A percentile compares a stretch with the other conserved stretches of the same genome.
These are phyloP conservation scores for Suillus fuscotomentosus DNA, from an alignment of 768 basidiomycete genomes.

Conservation along the genomic window DNA sequence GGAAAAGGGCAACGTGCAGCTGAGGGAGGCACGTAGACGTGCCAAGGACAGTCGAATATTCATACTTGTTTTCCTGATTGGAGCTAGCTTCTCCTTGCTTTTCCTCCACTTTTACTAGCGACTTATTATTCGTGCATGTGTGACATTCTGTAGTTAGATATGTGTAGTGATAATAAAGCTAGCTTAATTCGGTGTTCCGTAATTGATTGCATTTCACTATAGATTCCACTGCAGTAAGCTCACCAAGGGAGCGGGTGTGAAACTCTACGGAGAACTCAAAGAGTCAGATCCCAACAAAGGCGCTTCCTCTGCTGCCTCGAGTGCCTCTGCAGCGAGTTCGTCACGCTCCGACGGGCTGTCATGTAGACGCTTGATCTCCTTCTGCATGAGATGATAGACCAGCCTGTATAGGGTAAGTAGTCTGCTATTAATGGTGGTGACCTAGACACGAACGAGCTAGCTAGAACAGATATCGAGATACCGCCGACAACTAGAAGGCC, in stretches of 20 bases:
- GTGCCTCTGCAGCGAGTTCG: conserved; percentile 55
- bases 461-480: conserved; percentile 52
- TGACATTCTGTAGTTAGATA: conserved; percentile 6
- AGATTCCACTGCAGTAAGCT: not conserved
- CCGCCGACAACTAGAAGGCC: conserved; percentile 56
- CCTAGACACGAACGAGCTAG: conserved; percentile 59
- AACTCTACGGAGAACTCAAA: not conserved
- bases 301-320: conserved; percentile 60
- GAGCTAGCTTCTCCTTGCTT: conserved; percentile 86
- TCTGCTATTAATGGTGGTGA: conserved; percentile 10
- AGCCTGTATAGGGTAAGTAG: conserved; percentile 41
- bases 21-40: conserved; percentile 85
- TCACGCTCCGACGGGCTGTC: conserved; percentile 48
- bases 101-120: conserved; percentile 91
- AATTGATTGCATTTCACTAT: not conserved
- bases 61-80: conserved; percentile 87
- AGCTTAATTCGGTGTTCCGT: not conserved
- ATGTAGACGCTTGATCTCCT: conserved; percentile 55
- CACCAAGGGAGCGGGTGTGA: not conserved
- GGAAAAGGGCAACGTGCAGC: conserved; percentile 86
- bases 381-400: conserved; percentile 63
- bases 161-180: not conserved
- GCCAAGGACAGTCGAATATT: conserved; percentile 87
- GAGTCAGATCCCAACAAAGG: conserved; percentile 43
- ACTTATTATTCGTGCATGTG: conserved; percentile 4